Evolutionary conservation across 768 basidiomycete species (phyloP), one percentile per base, ranked within the genome.

Genomic region (Termitomyces titanicus): DNA sequence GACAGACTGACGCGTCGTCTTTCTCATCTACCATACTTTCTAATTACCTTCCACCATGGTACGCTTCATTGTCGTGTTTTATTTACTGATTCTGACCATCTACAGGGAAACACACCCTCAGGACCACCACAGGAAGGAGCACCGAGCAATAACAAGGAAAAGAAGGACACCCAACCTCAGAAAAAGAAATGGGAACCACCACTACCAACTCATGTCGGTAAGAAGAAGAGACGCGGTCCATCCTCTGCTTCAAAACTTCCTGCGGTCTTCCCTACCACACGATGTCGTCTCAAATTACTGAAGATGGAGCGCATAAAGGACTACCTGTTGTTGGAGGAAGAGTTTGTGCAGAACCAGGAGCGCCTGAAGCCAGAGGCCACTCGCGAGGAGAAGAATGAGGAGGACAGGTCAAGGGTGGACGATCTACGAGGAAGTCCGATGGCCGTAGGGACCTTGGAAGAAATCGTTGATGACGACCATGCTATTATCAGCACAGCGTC

Each of bases 161-260:
- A 79, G 66, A 80, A 76, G 70, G 76, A 79, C 71, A 73, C 68
- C 64, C 71, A 81, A 74, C 74, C 77, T 17, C 78, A 84, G 64
- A 83, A 86, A 74, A 97, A 98, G 84, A 95, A 96, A 76, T 98
- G 95, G 94, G 96, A 98, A 70, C 94, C 96, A 8, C 96, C 96
- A 64, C 83, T 97, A 55, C 95, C 96, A 13, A 97, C 96, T 44
- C 89, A 93, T 56, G 92, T 98, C 34, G 95, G 95, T 46, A 97
- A 95, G 83, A 95, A 94, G 84, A 98, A 94, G 78, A 83, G 84
- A 79, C 83, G 87, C 57, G 95, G 96, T n/a, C 95, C 96, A 5
- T 86, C 92, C 54, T 79, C 94, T 2, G 84, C 94, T 2, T 88
- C 89, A 37, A 96, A 95, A 68, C 85, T 99, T 3, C 96, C 96